Conservation (phyloP, 495 filamentous ascomycete genomes). For the Penicillium arizonense region DNA sequence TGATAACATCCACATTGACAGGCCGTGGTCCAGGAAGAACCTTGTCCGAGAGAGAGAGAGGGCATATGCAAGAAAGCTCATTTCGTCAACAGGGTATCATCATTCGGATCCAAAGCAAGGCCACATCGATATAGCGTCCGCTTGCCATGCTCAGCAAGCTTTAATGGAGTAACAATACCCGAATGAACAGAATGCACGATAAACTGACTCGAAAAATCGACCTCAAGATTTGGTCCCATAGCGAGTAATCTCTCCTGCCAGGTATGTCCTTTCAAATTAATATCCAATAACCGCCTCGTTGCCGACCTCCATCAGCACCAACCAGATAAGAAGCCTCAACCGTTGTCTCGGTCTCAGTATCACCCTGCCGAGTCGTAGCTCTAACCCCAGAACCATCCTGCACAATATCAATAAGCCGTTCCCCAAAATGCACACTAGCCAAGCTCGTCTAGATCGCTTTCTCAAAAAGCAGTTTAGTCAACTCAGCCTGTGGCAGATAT, state of each 20-base stretch:
- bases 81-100: not conserved
- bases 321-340: not conserved
- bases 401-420: too few relatives aligned
- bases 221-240: not conserved
- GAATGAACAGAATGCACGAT: not conserved
- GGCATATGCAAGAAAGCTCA: not conserved
- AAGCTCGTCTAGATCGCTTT: too few relatives aligned
- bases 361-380: not conserved
- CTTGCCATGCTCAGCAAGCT: not conserved
- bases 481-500: too few relatives aligned
- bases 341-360: not conserved
- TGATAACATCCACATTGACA: not conserved
- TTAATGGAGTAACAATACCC: not conserved
- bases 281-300: not conserved
- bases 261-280: not conserved
- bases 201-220: not conserved
- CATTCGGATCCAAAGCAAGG: not conserved
- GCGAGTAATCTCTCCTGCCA: not conserved
- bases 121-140: not conserved
- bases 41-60: not conserved
- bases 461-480: too few relatives aligned
- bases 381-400: not conserved
- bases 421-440: not conserved
- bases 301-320: too few relatives aligned
- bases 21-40: slow-evolving; percentile 4